phyloP scores from a whole-genome alignment of 2,329 filamentous ascomycete species.

The Colletotrichum sidae region DNA sequence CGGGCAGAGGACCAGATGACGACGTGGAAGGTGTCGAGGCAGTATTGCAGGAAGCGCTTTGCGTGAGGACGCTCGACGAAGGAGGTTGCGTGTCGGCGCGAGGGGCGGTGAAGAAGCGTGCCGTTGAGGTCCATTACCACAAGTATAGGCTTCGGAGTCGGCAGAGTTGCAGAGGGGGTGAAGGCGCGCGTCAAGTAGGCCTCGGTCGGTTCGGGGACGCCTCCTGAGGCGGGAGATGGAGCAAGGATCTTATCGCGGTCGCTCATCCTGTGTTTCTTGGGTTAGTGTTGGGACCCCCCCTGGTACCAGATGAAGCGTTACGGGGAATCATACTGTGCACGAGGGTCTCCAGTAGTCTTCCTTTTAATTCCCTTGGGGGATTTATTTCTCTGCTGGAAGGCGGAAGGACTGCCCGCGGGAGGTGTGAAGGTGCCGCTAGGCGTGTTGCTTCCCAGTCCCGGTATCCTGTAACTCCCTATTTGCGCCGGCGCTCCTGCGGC shows the following conservation, averaged over 20 bases:
- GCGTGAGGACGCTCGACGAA: constrained; percentile 78
- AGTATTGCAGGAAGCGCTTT: constrained; percentile 75
- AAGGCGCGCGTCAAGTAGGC: constrained; percentile 71
- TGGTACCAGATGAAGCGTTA: too few relatives aligned
- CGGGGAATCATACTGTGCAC: too few relatives aligned
- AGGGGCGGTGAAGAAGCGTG: constrained; percentile 81
- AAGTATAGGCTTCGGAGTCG: constrained; percentile 72
- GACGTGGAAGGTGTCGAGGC: constrained; percentile 80
- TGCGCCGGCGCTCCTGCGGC: constrained; percentile 7
- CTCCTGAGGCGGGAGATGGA: constrained; percentile 60
- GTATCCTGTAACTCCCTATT: constrained; percentile 28
- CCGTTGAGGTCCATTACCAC: constrained; percentile 95
- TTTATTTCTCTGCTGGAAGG: background rate
- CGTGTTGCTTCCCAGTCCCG: constrained; percentile 30
- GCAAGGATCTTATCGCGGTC: constrained; percentile 36
- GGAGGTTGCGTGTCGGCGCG: constrained; percentile 53
- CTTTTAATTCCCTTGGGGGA: too few relatives aligned
- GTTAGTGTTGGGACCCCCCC: background rate
- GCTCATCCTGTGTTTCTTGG: background rate
- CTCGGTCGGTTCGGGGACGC: constrained; percentile 69
- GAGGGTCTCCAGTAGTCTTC: too few relatives aligned
- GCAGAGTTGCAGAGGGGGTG: constrained; percentile 53
- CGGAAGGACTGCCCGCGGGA: background rate
- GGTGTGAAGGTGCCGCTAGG: constrained; percentile 11
- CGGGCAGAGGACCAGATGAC: constrained; percentile 93